phyloP scores from a whole-genome alignment of 2,329 filamentous ascomycete genomes.

The Cytospora schulzeri region DNA sequence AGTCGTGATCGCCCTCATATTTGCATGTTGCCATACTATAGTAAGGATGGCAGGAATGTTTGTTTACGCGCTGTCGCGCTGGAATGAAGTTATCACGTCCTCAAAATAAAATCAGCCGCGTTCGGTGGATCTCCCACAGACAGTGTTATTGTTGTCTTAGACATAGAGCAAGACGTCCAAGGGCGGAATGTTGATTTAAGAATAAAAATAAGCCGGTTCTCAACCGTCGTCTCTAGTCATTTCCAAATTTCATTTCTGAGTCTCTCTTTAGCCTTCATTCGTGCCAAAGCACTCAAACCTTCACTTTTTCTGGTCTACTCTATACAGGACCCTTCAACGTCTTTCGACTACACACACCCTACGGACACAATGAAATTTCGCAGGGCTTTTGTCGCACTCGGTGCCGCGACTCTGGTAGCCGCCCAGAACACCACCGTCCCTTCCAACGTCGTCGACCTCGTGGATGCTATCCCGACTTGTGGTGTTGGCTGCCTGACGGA shows the following conservation, averaged over 20 bases:
- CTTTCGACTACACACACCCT: not conserved
- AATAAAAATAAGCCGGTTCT: not conserved
- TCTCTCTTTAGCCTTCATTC: not conserved
- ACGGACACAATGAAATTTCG: slow-evolving; percentile 1
- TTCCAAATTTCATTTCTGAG: not conserved
- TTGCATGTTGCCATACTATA: not conserved
- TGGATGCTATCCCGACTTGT: not conserved
- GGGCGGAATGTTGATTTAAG: not conserved
- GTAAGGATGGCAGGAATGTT: not conserved
- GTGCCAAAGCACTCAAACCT: not conserved
- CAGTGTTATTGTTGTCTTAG: slow-evolving; percentile 2
- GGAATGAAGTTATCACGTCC: slow-evolving; percentile 10
- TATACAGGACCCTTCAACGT: not conserved
- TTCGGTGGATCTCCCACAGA: not conserved
- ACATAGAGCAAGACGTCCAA: not conserved
- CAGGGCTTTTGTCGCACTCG: not conserved
- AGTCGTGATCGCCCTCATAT: not conserved
- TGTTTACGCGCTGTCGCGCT: not conserved
- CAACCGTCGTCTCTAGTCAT: not conserved
- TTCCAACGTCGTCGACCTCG: not conserved
- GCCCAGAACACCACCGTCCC: not conserved
- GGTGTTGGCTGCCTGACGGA: too few species aligned
- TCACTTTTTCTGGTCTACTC: not conserved
- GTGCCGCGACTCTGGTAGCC: not conserved
- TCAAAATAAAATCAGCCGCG: not conserved